Evolutionary conservation across 1,284 basidiomycete species (phyloP).

Genomic region (Leucoagaricus sp.): DNA sequence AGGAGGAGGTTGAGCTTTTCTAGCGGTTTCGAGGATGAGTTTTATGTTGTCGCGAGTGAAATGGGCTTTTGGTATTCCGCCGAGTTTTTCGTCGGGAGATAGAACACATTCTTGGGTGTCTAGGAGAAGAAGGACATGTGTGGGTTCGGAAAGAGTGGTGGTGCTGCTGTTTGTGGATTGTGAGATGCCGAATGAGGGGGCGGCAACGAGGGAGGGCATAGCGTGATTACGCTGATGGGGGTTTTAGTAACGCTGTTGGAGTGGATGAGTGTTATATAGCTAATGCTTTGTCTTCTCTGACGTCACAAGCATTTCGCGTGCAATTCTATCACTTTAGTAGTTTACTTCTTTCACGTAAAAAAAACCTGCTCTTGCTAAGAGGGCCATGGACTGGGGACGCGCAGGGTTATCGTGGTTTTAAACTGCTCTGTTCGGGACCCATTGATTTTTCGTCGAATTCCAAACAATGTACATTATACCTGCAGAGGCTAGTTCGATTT

Average conservation of each 20-base stretch:
- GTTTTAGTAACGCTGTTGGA: not conserved
- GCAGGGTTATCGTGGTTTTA: too few species aligned
- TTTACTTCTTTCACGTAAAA: too few species aligned
- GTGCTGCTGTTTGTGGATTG: not conserved
- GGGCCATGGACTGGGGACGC: too few species aligned
- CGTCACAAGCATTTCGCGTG: slow-evolving; percentile 9
- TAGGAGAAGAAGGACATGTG: slow-evolving; percentile 63
- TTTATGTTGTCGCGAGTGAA: slow-evolving; percentile 49
- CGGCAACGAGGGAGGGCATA: too few species aligned
- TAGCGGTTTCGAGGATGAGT: slow-evolving; percentile 50
- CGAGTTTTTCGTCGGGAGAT: slow-evolving; percentile 43
- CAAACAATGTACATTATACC: too few species aligned
- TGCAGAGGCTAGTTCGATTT: too few species aligned
- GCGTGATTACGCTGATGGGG: slow-evolving; percentile 15
- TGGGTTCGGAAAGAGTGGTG: slow-evolving; percentile 32
- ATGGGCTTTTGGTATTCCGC: slow-evolving; percentile 48
- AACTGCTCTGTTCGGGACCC: too few species aligned
- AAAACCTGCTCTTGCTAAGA: too few species aligned
- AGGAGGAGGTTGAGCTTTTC: slow-evolving; percentile 47
- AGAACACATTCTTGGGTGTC: slow-evolving; percentile 59
- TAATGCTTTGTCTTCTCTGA: slow-evolving; percentile 3
- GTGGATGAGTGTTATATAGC: slow-evolving; percentile 13
- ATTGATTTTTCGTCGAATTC: too few species aligned
- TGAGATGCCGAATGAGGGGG: slow-evolving; percentile 3
- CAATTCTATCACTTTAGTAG: not conserved